Conservation (phyloP, 1,284 basidiomycete species). For the Porogramme epimiltina region DNA sequence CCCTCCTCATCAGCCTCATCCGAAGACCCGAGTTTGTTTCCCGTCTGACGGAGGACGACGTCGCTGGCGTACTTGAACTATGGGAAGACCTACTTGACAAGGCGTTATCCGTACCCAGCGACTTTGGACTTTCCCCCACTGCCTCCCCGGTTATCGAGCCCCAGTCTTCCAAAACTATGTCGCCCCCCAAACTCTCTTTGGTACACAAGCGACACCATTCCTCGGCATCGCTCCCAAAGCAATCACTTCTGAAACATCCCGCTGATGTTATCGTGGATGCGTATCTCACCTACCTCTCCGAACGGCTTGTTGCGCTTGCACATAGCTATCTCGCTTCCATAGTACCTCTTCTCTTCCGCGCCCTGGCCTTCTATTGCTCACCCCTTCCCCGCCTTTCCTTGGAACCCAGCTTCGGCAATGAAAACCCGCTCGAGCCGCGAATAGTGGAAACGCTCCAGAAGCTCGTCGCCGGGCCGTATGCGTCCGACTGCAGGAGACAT, state of each 20-base stretch:
- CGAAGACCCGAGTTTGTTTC: slow-evolving; percentile 53
- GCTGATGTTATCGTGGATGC: slow-evolving; percentile 61
- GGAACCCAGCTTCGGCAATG: slow-evolving; percentile 38
- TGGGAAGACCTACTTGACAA: slow-evolving; percentile 59
- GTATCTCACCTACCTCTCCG: slow-evolving; percentile 63
- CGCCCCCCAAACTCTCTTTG: slow-evolving; percentile 33
- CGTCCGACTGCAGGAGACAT: slow-evolving; percentile 61
- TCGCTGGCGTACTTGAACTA: slow-evolving; percentile 54
- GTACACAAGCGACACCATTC: slow-evolving; percentile 60
- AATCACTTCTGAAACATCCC: slow-evolving; percentile 36
- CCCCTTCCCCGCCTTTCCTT: slow-evolving; percentile 68
- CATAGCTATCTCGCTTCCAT: slow-evolving; percentile 54
- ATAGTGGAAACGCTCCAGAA: slow-evolving; percentile 56
- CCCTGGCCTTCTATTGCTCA: slow-evolving; percentile 60
- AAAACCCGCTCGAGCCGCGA: slow-evolving; percentile 47
- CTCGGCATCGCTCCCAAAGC: slow-evolving; percentile 44
- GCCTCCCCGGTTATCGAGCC: slow-evolving; percentile 28
- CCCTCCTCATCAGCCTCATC: slow-evolving; percentile 54
- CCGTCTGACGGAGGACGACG: slow-evolving; percentile 57
- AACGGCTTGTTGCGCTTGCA: slow-evolving; percentile 58
- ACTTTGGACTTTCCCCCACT: slow-evolving; percentile 28
- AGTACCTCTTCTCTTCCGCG: slow-evolving; percentile 71
- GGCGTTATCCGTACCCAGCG: slow-evolving; percentile 45
- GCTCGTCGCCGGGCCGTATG: slow-evolving; percentile 65
- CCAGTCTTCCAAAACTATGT: slow-evolving; percentile 29